Percentiles rank a stretch among this genome's conserved stretches.
phyloP scores from a whole-genome alignment of 805 yeast species.

The Candida pini region DNA sequence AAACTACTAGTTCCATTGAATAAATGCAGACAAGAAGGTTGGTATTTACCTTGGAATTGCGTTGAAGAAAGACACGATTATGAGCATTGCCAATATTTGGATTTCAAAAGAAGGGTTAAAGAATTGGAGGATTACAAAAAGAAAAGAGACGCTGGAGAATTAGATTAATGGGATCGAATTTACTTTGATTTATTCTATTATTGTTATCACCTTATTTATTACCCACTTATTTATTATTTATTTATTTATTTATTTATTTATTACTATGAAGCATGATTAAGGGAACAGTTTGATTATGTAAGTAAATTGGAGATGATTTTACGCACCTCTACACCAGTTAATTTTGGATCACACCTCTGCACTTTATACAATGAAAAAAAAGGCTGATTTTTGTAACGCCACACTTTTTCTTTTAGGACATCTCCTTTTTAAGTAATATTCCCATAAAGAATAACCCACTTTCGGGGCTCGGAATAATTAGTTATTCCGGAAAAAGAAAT shows the following conservation, averaged over 20 bases:
- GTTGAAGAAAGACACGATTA: slow-evolving; percentile 72
- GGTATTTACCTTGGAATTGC: slow-evolving; percentile 67
- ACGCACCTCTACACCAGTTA: too few relatives aligned
- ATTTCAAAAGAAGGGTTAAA: slow-evolving; percentile 72
- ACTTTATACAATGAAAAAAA: too few relatives aligned
- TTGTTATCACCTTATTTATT: too few relatives aligned
- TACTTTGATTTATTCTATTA: too few relatives aligned
- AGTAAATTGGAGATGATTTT: not conserved
- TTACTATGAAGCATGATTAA: not conserved
- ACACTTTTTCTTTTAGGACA: too few relatives aligned
- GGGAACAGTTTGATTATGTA: not conserved
- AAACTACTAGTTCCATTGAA: slow-evolving; percentile 52
- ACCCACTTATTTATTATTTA: slow-evolving; percentile 1
- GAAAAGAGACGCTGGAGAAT: slow-evolving; percentile 19
- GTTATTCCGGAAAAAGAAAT: too few relatives aligned
- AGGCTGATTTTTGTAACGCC: too few relatives aligned
- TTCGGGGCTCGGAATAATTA: too few relatives aligned
- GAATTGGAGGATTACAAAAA: slow-evolving; percentile 58
- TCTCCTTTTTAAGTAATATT: too few relatives aligned
- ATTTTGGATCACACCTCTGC: too few relatives aligned
- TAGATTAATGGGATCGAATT: not conserved
- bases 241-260: slow-evolving; percentile 3
- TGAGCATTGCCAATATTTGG: slow-evolving; percentile 81
- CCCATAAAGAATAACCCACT: too few relatives aligned
- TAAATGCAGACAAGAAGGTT: slow-evolving; percentile 53